These are phyloP conservation scores for Cryptococcus floricola DNA, from an alignment of 1,284 basidiomycete genomes.

Conservation along the genomic window DNA sequence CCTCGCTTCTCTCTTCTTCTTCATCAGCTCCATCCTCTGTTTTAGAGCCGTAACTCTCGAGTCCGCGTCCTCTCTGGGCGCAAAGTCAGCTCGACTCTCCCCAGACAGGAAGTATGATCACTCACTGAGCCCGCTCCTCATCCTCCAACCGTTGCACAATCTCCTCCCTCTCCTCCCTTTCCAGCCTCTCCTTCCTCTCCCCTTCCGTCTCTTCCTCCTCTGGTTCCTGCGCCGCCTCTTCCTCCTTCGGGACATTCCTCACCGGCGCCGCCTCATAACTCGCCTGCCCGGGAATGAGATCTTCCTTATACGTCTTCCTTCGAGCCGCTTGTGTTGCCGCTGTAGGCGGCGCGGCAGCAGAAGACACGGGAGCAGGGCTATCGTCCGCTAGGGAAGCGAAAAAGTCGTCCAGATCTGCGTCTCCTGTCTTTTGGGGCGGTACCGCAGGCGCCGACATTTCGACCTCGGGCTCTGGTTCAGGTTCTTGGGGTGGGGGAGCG, in stretches of 20 bases:
- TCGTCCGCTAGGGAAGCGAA: conserved; percentile 41
- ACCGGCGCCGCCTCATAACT: conserved; percentile 48
- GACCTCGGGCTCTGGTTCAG: not conserved
- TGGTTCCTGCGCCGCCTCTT: conserved; percentile 15
- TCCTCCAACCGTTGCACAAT: conserved; percentile 47
- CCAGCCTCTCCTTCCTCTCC: conserved; percentile 35
- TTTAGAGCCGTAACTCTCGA: conserved; percentile 45
- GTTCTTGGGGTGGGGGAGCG: not conserved
- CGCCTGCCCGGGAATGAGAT: conserved; percentile 31
- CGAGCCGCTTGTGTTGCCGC: conserved; percentile 4
- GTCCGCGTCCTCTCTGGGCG: conserved; percentile 47
- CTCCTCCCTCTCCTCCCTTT: conserved; percentile 48
- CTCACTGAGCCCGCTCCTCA: conserved; percentile 49
- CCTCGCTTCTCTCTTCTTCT: conserved; percentile 35
- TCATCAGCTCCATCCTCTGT: conserved; percentile 43
- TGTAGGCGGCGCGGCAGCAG: conserved; percentile 3
- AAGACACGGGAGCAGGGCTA: not conserved
- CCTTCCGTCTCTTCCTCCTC: conserved; percentile 45
- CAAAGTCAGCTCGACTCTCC: not conserved
- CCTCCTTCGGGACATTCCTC: conserved; percentile 11
- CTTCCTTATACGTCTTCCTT: conserved; percentile 27
- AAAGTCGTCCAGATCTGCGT: conserved; percentile 48
- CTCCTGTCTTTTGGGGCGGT: conserved; percentile 26
- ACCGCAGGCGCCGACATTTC: not conserved
- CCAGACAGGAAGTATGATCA: conserved; percentile 4